Percentiles rank a stretch among this genome's conserved stretches.
phyloP scores from a whole-genome alignment of 163 green algal genomes.

The Chlamydomonas reinhardtii region DNA sequence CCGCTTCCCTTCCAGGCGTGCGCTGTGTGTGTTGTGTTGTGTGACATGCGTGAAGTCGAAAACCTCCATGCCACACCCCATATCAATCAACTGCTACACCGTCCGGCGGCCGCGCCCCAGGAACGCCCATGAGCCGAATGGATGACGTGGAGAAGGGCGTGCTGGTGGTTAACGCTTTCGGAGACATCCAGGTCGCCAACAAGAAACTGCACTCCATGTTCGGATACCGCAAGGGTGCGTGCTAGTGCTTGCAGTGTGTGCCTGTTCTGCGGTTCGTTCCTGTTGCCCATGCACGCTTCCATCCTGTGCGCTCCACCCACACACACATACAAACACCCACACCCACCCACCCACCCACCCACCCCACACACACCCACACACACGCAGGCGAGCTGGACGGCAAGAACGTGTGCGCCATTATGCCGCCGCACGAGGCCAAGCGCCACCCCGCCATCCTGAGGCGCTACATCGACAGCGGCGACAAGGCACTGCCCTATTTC shows the following conservation, averaged over 20 bases:
- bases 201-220: conserved; percentile 28
- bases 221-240: conserved; percentile 34
- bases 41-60: no score
- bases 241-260: no score
- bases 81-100: no score
- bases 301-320: no score
- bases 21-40: no score
- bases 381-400: conserved; percentile 60
- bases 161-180: conserved; percentile 42
- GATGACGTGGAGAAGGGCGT: conserved; percentile 47
- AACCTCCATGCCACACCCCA: no score
- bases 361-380: no score
- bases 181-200: conserved; percentile 30
- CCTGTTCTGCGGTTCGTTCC: no score
- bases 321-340: no score
- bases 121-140: conserved; percentile 40
- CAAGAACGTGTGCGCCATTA: conserved; percentile 69
- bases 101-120: no score
- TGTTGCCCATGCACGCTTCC: no score
- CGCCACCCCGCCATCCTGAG: conserved; percentile 27
- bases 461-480: conserved; percentile 42
- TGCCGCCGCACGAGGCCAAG: conserved; percentile 59
- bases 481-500: conserved; percentile 33
- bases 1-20: no score
- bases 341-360: background rate